Evolutionary conservation across 345 rosid genomes (phyloP).

Genomic region (Citrus mangshanensis): DNA sequence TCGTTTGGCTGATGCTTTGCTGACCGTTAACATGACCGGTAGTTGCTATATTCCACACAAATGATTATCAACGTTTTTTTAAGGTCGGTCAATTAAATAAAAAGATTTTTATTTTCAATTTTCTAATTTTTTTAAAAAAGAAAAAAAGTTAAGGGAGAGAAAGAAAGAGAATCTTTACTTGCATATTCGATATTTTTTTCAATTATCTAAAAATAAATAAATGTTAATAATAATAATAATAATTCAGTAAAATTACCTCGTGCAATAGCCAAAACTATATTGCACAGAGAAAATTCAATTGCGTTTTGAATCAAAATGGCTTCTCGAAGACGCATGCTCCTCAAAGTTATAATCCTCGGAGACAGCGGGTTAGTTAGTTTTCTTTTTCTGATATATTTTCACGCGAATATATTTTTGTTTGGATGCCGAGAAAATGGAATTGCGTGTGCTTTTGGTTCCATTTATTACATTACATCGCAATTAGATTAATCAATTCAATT

Average conservation of each 20-base stretch:
- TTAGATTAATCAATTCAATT: neutral
- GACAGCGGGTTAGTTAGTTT: conserved; percentile 63
- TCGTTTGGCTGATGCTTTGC: neutral
- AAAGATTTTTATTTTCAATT: neutral
- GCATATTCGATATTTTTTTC: neutral
- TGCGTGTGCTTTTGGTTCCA: neutral
- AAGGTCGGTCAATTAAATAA: neutral
- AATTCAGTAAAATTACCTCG: neutral
- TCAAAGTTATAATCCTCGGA: conserved; percentile 83
- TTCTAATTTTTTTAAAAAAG: neutral
- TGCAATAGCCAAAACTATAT: neutral
- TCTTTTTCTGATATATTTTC: neutral
- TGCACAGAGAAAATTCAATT: neutral
- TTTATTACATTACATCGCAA: too few species aligned
- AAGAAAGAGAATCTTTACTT: neutral
- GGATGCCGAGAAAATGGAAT: neutral
- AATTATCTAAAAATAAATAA: neutral
- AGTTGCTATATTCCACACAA: neutral
- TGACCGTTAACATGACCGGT: conserved; percentile 1
- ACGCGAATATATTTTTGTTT: neutral
- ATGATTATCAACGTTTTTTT: neutral
- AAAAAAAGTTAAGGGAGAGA: neutral
- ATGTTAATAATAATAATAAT: neutral
- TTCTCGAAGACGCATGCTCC: conserved; percentile 75
- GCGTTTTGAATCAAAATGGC: conserved; percentile 43